A percentile compares a stretch with the other conserved stretches of the same genome.
Evolutionary conservation across 2,329 filamentous ascomycete species (phyloP).

Genomic region (Zelopaecilomyces penicillatus): DNA sequence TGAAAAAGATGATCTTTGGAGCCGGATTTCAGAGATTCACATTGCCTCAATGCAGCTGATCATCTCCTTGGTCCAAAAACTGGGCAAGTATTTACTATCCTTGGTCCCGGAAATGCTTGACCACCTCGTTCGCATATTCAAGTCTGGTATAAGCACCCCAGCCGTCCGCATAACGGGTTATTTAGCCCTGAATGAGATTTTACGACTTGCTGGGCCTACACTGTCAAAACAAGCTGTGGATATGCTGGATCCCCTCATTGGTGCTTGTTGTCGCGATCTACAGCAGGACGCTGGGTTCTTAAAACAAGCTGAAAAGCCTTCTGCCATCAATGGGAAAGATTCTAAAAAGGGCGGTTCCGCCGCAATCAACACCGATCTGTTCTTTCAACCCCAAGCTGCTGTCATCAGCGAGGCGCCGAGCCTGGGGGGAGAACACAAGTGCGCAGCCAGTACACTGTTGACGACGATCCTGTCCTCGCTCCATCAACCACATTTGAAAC

Average conservation of each 20-base stretch:
- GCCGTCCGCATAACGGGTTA: conserved; percentile 56
- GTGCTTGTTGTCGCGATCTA: conserved; percentile 66
- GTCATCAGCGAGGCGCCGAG: conserved; percentile 22
- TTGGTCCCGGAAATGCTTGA: conserved; percentile 59
- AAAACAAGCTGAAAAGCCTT: conserved; percentile 25
- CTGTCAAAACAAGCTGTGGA: conserved; percentile 58
- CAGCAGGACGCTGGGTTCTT: conserved; percentile 45
- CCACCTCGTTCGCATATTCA: conserved; percentile 64
- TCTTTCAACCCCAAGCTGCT: conserved; percentile 40
- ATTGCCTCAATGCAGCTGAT: conserved; percentile 59
- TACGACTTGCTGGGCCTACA: conserved; percentile 55
- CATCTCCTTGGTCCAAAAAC: conserved; percentile 45
- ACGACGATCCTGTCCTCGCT: conserved; percentile 53
- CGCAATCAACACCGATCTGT: conserved; percentile 62
- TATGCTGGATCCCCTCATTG: conserved; percentile 53
- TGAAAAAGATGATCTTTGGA: conserved; percentile 73
- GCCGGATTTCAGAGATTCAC: conserved; percentile 65
- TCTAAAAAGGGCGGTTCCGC: conserved; percentile 33
- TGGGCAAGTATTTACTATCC: conserved; percentile 49
- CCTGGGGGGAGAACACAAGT: conserved; percentile 38
- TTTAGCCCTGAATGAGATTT: conserved; percentile 44
- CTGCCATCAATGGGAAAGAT: conserved; percentile 17
- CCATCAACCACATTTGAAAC: conserved; percentile 59
- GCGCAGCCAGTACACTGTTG: conserved; percentile 55
- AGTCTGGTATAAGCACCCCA: conserved; percentile 42